Evolutionary conservation across 2,329 filamentous ascomycete genomes (phyloP).

Genomic region (Sporothrix globosa): DNA sequence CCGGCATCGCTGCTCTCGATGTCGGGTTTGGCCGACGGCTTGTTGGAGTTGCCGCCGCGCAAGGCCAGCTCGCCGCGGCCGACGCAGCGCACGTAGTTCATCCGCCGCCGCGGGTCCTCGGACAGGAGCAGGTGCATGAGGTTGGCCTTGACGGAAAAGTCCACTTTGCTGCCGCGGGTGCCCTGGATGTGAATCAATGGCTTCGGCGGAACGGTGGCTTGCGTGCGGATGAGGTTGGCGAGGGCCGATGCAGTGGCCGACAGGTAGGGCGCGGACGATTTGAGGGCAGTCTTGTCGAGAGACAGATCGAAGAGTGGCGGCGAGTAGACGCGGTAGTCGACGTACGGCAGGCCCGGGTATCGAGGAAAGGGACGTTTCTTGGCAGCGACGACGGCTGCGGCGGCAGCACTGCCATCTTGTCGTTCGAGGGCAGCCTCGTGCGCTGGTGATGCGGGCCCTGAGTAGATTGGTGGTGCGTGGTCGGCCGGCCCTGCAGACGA

Average conservation of each 20-base stretch:
- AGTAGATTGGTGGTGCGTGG: conserved; percentile 42
- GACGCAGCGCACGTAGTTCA: conserved; percentile 60
- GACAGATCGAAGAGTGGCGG: conserved; percentile 58
- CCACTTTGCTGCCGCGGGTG: conserved; percentile 48
- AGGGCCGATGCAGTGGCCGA: conserved; percentile 53
- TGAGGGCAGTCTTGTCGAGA: conserved; percentile 52
- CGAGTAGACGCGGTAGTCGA: conserved; percentile 58
- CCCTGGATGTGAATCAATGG: conserved; percentile 56
- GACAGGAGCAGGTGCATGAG: conserved; percentile 58
- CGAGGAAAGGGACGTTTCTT: conserved; percentile 41
- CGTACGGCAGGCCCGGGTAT: conserved; percentile 53
- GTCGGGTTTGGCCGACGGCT: conserved; percentile 50
- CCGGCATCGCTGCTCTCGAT: conserved; percentile 50
- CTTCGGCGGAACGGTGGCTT: conserved; percentile 59
- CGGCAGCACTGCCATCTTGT: conserved; percentile 31
- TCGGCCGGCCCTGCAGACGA: background rate
- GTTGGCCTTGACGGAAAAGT: conserved; percentile 60
- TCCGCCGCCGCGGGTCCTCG: conserved; percentile 49
- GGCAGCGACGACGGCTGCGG: conserved; percentile 28
- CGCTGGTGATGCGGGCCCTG: conserved; percentile 39
- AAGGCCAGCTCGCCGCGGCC: conserved; percentile 54
- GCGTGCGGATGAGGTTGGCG: conserved; percentile 51
- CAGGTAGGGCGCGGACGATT: conserved; percentile 53
- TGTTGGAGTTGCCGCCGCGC: conserved; percentile 48
- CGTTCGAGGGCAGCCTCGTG: conserved; percentile 35